Conservation (phyloP, 1,139 yeast genomes). For the Wickerhamomyces sp. region DNA sequence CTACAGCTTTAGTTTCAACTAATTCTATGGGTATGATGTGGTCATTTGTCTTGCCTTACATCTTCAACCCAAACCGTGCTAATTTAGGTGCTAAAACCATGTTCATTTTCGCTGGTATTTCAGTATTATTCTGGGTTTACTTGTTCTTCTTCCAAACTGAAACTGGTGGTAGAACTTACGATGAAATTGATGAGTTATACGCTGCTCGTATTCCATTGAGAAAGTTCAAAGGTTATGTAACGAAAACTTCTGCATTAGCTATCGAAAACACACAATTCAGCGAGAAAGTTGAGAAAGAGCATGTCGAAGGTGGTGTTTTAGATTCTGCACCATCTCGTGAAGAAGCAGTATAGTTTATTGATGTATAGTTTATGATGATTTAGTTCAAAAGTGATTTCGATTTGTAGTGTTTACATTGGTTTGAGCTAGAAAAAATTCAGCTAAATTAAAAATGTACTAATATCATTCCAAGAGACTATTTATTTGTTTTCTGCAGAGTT, state of each 20-base stretch:
- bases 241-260: conserved; percentile 2
- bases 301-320: conserved; percentile 1
- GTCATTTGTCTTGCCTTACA: conserved; percentile 36
- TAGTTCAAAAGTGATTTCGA: too few relatives aligned
- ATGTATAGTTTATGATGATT: too few relatives aligned
- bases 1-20: conserved; percentile 31
- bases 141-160: conserved; percentile 35
- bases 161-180: conserved; percentile 36
- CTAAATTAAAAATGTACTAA: too few relatives aligned
- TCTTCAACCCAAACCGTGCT: conserved; percentile 39
- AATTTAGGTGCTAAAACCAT: conserved; percentile 42
- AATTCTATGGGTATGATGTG: conserved; percentile 30
- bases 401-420: too few relatives aligned
- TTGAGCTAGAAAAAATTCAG: too few relatives aligned
- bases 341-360: not conserved
- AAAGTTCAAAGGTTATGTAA: conserved; percentile 16
- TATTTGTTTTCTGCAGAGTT: not conserved
- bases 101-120: conserved; percentile 37
- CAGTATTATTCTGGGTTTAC: conserved; percentile 27
- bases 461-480: too few relatives aligned
- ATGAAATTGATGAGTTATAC: conserved; percentile 36
- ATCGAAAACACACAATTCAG: conserved; percentile 3
- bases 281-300: conserved; percentile 4
- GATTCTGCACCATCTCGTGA: not conserved
- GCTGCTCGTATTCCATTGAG: conserved; percentile 29